Evolutionary conservation across 176 grass and related monocot species (phyloP), one percentile per base, ranked within the genome.

Genomic region (Avena insularis): DNA sequence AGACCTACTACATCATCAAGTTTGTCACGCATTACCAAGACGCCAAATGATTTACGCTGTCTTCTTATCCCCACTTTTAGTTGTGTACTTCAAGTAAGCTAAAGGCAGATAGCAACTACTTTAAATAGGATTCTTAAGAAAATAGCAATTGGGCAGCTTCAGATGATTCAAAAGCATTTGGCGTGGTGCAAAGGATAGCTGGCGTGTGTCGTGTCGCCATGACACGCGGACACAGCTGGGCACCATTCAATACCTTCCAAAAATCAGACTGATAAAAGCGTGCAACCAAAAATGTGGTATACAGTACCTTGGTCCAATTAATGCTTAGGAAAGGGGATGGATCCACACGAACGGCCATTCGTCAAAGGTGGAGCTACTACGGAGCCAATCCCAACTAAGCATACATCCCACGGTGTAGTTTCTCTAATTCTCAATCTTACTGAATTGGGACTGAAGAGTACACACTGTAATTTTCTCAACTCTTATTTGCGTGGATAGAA

Each of bases 91-190:
- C 48, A 67, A 9, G 38, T 48, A 91, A 62, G 51, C 27, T 54
- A 85, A 82, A 82, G 57, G 60, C 48, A 17, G 69, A 51, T 50
- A 60, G 43, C 60, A 76, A 47, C 78, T 76, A 11, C 60, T 61
- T 61, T 67, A 77, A 82, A 77, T 75, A 79, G 51, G 21, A 81
- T 29, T 21, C 27, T 59, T 67, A 36, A 40, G 54, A 79, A 80
- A 36, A 68, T 77, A 9, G 63, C 12, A 1, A 49, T 70, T 75
- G 16, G 8, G 77, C 67, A 80, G 59, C 84, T 84, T 80, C 20
- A 71, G 40, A 40, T 9, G 19, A 78, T 40, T 60, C 81, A 89
- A 43, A 7, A 7, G 19, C 20, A 19, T 49, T 62, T 85, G 59
- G 53, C 5, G 17, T 85, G 61, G 53, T 35, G 40, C 56, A 58